Evolutionary conservation across 495 filamentous ascomycete genomes (phyloP).

Genomic region (Parathielavia hyrcaniae): DNA sequence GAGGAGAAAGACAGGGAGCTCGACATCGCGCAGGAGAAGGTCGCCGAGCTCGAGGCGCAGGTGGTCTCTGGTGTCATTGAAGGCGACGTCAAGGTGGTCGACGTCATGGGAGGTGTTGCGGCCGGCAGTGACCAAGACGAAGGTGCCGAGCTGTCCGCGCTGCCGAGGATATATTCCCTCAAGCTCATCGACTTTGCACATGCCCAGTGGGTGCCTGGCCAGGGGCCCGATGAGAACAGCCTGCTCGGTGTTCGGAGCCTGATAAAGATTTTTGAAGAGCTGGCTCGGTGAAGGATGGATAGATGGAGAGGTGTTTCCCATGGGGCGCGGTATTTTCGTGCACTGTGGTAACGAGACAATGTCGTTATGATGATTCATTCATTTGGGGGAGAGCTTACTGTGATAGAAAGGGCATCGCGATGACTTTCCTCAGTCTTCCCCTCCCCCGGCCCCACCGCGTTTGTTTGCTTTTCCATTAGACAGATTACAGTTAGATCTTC

Average conservation of each 20-base stretch:
- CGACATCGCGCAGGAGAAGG: conserved; percentile 30
- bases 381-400: too few species aligned
- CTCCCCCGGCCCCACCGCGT: too few species aligned
- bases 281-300: conserved; percentile 36
- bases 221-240: conserved; percentile 82
- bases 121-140: conserved; percentile 56
- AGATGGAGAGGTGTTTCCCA: not conserved
- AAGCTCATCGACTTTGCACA: conserved; percentile 98
- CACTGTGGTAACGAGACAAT: not conserved
- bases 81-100: conserved; percentile 25
- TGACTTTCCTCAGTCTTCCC: too few species aligned
- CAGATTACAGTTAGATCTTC: too few species aligned
- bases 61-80: conserved; percentile 13
- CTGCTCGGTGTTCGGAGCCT: conserved; percentile 70
- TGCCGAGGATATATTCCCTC: conserved; percentile 68
- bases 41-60: not conserved
- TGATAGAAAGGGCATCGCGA: too few species aligned
- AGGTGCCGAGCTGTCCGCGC: conserved; percentile 58
- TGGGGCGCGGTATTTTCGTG: not conserved
- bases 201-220: conserved; percentile 75
- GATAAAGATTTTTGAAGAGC: conserved; percentile 60
- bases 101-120: conserved; percentile 20
- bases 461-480: too few species aligned
- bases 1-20: conserved; percentile 2
- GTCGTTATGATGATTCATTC: too few species aligned